Base-by-base conservation (phyloP, 75 land plant genomes). In the Pinus tabuliformis region DNA sequence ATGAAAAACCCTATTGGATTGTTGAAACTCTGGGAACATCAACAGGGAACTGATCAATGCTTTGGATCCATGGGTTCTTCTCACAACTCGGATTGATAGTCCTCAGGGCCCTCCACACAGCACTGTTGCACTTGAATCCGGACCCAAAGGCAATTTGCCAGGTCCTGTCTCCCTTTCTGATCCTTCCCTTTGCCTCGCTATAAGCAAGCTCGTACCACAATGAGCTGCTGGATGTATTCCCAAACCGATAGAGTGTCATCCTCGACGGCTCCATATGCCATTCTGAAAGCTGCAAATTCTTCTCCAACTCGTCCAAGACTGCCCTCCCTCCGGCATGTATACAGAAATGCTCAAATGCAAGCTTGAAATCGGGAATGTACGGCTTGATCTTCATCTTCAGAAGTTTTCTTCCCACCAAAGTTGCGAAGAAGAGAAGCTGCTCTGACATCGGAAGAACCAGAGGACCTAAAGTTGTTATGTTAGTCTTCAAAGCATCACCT, bases 391-490 rank as follows among this genome's bases (percentile, higher is more conserved):
- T 62, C 62, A 78, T 36, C 73, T 80, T 79, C 21, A 85, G 26
- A 54, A 81, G 21, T 57, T 77, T 77, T 36, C 88, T 75, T 5
- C 58, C 82, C 42, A 86, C 78, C 18, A 86, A 62, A 7, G 86
- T 84, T 1, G 79, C 80, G 70, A 86, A 84, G 73, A 86, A 86
- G 62, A 86, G 73, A 24, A 85, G 74, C 71, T 85, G 86, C 86
- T 85, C 86, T 22, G 86, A 83, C 20, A 84, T 59, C 6, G 86
- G 86, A 13, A 84, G 86, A 17, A 84, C 86, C 16, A 84, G 62
- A 36, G 87, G 86, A 16, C 87, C 87, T 39, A 85, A 17, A 1
- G 87, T 85, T 18, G 87, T 85, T 45, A 85, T 85, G 57, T 85
- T 85, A 26, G 87, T 85, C 75, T 85, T 85, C 59, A 86, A 54